phyloP scores from a whole-genome alignment of 148 eudicot genomes.

The Cornus florida region DNA sequence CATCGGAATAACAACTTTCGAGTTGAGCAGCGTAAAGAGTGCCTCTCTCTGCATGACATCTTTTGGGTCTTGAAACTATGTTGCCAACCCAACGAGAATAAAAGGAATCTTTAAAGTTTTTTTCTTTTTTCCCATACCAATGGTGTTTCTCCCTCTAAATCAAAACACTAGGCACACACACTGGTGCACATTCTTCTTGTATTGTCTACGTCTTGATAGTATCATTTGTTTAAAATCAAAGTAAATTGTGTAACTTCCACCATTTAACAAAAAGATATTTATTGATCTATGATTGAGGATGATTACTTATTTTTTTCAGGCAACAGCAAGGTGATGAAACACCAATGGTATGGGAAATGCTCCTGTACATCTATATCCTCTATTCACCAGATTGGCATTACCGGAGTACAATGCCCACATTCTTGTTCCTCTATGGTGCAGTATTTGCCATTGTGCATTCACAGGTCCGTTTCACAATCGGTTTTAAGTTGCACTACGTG shows the following conservation, averaged over 20 bases:
- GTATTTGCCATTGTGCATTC: constrained; percentile 74
- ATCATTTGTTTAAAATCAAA: constrained; percentile 7
- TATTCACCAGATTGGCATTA: constrained; percentile 98
- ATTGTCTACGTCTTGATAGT: not conserved
- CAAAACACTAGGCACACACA: not conserved
- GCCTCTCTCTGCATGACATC: not conserved
- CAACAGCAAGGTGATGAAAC: constrained; percentile 91
- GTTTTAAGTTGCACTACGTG: constrained; percentile 61
- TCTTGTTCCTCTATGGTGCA: constrained; percentile 75
- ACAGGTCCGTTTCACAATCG: constrained; percentile 48
- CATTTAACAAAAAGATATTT: not conserved
- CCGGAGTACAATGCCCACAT: constrained; percentile 88
- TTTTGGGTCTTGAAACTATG: not conserved
- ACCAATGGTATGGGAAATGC: constrained; percentile 97
- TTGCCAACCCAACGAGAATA: not conserved
- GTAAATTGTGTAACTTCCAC: not conserved
- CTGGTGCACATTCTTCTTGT: not conserved
- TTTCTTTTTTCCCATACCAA: not conserved
- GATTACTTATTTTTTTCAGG: constrained; percentile 37
- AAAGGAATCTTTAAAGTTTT: not conserved
- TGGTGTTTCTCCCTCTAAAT: not conserved
- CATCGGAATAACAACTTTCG: too few species aligned
- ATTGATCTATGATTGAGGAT: not conserved
- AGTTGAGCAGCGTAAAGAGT: too few species aligned
- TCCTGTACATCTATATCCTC: constrained; percentile 85